Percentiles rank a stretch among this genome's conserved stretches.
phyloP scores from a whole-genome alignment of 2,329 filamentous ascomycete genomes.

The Mycosphaerella sp. region DNA sequence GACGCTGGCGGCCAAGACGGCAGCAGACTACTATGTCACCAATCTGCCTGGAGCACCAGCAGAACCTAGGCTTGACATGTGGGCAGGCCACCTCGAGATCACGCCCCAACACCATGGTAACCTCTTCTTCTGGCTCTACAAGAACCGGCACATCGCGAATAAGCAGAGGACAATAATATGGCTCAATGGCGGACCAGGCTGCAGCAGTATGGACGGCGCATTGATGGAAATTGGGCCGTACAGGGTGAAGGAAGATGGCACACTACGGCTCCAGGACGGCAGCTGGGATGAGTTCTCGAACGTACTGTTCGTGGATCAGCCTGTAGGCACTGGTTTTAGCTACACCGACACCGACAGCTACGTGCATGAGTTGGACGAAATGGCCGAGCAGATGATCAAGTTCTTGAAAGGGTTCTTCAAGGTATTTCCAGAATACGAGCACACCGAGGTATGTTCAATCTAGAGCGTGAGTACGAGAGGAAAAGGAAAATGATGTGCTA shows the following conservation, averaged over 20 bases:
- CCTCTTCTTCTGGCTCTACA: constrained; percentile 97
- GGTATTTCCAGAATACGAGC: constrained; percentile 84
- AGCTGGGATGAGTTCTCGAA: constrained; percentile 99
- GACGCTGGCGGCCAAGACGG: constrained; percentile 48
- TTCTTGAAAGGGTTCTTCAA: constrained; percentile 91
- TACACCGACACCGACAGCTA: constrained; percentile 89
- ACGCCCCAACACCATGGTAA: constrained; percentile 80
- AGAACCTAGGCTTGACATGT: constrained; percentile 78
- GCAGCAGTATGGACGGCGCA: constrained; percentile 93
- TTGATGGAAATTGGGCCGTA: constrained; percentile 97
- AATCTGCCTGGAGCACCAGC: constrained; percentile 73
- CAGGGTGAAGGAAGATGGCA: constrained; percentile 65
- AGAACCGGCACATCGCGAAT: constrained; percentile 92
- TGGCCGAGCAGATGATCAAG: constrained; percentile 79
- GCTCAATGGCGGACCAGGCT: constrained; percentile 95
- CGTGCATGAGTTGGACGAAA: constrained; percentile 74
- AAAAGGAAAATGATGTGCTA: constrained; percentile 1
- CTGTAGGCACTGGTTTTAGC: constrained; percentile 93
- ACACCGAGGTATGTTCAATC: constrained; percentile 72
- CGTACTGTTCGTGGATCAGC: constrained; percentile 92
- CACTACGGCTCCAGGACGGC: constrained; percentile 78
- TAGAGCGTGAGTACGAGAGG: neutral
- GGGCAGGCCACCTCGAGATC: constrained; percentile 94
- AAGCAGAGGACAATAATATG: constrained; percentile 87
- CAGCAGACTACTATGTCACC: constrained; percentile 85